phyloP scores from a whole-genome alignment of 2,329 filamentous ascomycete species.

The Neonectria faginata region DNA sequence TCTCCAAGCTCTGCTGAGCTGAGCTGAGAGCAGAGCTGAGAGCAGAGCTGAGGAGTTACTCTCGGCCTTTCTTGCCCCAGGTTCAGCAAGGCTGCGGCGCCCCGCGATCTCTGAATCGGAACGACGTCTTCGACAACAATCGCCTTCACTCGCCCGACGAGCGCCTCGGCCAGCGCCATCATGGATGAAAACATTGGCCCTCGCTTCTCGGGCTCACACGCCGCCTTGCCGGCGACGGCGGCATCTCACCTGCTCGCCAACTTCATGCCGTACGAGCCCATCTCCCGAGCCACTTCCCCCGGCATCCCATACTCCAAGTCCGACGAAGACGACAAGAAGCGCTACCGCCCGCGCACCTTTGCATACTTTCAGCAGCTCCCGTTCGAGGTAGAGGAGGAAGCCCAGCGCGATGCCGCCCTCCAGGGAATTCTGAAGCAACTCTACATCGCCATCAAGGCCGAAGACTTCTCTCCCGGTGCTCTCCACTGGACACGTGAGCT shows the following conservation, averaged over 20 bases:
- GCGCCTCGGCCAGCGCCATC: slow-evolving; percentile 25
- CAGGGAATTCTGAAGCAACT: slow-evolving; percentile 92
- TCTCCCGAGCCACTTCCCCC: slow-evolving; percentile 88
- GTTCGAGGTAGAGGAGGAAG: slow-evolving; percentile 85
- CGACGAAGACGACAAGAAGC: slow-evolving; percentile 66
- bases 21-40: slow-evolving; percentile 35
- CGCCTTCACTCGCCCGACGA: slow-evolving; percentile 7
- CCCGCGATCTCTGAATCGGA: slow-evolving; percentile 23
- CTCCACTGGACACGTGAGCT: slow-evolving; percentile 98
- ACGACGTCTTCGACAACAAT: slow-evolving; percentile 28
- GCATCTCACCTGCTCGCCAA: slow-evolving; percentile 50
- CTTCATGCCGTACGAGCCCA: slow-evolving; percentile 69
- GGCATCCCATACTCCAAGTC: slow-evolving; percentile 68
- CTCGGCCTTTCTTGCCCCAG: slow-evolving; percentile 31
- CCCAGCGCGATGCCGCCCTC: slow-evolving; percentile 81
- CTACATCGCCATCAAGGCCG: slow-evolving; percentile 89
- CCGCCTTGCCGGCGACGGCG: slow-evolving; percentile 48
- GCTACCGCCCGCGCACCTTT: slow-evolving; percentile 89
- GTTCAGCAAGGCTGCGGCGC: slow-evolving; percentile 31
- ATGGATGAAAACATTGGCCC: slow-evolving; percentile 57
- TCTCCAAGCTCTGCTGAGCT: slow-evolving; percentile 28
- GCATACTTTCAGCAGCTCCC: slow-evolving; percentile 92
- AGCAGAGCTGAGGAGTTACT: slow-evolving; percentile 22
- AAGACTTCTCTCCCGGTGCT: slow-evolving; percentile 93
- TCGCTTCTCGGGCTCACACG: slow-evolving; percentile 47